Evolutionary conservation across 169 alveolate species (phyloP).

Genomic region (Theileria annulata): DNA sequence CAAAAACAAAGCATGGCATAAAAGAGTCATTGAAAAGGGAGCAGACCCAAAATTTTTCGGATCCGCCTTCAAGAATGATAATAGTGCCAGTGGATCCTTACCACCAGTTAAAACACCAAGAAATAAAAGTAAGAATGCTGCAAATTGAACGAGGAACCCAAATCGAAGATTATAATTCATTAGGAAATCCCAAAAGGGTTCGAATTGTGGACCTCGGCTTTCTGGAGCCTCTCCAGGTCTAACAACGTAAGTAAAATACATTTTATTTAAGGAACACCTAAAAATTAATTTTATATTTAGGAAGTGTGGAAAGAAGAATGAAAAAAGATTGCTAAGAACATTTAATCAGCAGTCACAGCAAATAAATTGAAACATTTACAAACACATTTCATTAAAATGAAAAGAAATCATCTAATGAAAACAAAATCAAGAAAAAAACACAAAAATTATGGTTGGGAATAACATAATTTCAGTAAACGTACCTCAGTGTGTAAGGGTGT

Average conservation of each 20-base stretch:
- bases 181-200: conserved; percentile 86
- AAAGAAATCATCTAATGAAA: neutral
- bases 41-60: conserved; percentile 83
- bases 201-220: conserved; percentile 91
- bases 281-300: neutral
- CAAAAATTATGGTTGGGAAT: neutral
- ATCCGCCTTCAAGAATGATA: conserved; percentile 79
- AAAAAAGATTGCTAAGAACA: neutral
- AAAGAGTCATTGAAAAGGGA: conserved; percentile 79
- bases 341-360: neutral
- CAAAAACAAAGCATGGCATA: conserved; percentile 81
- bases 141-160: conserved; percentile 80
- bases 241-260: conserved; percentile 90
- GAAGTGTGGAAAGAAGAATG: neutral
- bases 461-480: neutral
- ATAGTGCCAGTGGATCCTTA: conserved; percentile 78
- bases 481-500: conserved; percentile 29
- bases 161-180: conserved; percentile 85
- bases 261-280: conserved; percentile 45
- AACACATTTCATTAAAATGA: neutral
- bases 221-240: conserved; percentile 94
- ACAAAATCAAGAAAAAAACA: neutral
- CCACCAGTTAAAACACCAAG: conserved; percentile 77
- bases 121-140: conserved; percentile 69
- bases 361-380: neutral